These are phyloP conservation scores for Fusarium chuoi DNA, from an alignment of 2,329 filamentous ascomycete genomes.

Conservation along the genomic window DNA sequence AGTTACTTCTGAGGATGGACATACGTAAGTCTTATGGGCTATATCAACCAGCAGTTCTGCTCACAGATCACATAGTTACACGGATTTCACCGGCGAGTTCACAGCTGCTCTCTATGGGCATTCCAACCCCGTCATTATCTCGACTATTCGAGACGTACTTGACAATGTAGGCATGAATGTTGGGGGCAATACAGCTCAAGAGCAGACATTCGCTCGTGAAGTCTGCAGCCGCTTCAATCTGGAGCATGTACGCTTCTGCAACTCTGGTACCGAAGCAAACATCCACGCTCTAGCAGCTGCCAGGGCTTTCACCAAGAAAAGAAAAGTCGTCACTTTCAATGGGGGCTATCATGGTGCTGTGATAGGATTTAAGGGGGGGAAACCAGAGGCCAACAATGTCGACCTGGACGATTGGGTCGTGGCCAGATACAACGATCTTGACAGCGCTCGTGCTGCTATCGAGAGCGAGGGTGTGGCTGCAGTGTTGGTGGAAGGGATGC, in stretches of 20 bases:
- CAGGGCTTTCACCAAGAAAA: slow-evolving; percentile 55
- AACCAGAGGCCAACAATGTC: slow-evolving; percentile 56
- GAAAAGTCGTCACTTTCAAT: slow-evolving; percentile 61
- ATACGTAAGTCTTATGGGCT: slow-evolving; percentile 42
- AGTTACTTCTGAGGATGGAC: slow-evolving; percentile 55
- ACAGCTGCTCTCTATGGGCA: slow-evolving; percentile 75
- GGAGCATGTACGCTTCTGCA: slow-evolving; percentile 69
- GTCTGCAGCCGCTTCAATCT: slow-evolving; percentile 65
- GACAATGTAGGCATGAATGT: slow-evolving; percentile 62
- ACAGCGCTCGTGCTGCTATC: slow-evolving; percentile 57
- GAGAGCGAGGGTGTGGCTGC: slow-evolving; percentile 63
- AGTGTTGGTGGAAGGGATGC: slow-evolving; percentile 74
- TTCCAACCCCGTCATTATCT: slow-evolving; percentile 64
- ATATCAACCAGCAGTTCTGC: background rate
- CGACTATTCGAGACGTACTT: slow-evolving; percentile 58
- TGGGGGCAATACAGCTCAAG: slow-evolving; percentile 62
- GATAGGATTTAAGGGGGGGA: slow-evolving; percentile 49
- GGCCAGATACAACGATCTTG: slow-evolving; percentile 69
- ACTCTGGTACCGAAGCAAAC: slow-evolving; percentile 74
- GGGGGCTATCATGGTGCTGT: slow-evolving; percentile 56
- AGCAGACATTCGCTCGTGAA: slow-evolving; percentile 61
- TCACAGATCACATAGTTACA: slow-evolving; percentile 53
- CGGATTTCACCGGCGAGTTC: slow-evolving; percentile 71
- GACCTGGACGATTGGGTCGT: slow-evolving; percentile 67
- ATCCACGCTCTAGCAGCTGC: slow-evolving; percentile 67